Conservation (phyloP, 169 alveolate species). For the Cryptosporidium ryanae region DNA sequence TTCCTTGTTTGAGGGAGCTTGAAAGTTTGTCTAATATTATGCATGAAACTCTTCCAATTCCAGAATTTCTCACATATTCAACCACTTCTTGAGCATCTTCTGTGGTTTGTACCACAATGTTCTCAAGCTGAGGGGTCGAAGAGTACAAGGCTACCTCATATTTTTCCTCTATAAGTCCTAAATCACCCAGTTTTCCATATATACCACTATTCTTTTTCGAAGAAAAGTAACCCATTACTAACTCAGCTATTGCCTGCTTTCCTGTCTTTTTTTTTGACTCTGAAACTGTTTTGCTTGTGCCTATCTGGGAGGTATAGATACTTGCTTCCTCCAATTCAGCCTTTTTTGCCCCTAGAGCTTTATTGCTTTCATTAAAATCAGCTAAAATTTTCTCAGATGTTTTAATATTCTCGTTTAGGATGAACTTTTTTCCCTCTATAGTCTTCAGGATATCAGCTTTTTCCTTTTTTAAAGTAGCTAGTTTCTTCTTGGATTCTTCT, state of each 20-base stretch:
- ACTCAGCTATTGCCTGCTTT: conserved; percentile 26
- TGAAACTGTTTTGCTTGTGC: conserved; percentile 5
- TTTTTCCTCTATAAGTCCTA: conserved; percentile 88
- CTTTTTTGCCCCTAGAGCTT: conserved; percentile 17
- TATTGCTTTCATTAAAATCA: conserved; percentile 29
- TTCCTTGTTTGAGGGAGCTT: conserved; percentile 73
- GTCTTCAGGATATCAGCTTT: conserved; percentile 80
- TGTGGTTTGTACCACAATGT: conserved; percentile 90
- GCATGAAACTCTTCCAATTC: conserved; percentile 90
- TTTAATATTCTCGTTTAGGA: conserved; percentile 81
- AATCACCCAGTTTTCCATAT: conserved; percentile 93
- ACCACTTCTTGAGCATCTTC: conserved; percentile 89
- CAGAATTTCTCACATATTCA: conserved; percentile 86
- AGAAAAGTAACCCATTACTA: conserved; percentile 20
- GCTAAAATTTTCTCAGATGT: conserved; percentile 72
- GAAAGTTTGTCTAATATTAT: conserved; percentile 82
- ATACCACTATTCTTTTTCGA: conserved; percentile 81
- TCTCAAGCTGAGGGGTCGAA: conserved; percentile 87
- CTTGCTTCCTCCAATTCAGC: conserved; percentile 59
- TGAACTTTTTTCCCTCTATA: conserved; percentile 79
- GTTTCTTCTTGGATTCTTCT: conserved; percentile 76
- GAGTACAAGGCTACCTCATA: conserved; percentile 91
- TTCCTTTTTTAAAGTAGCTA: conserved; percentile 79
- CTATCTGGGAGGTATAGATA: not conserved
- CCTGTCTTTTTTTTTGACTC: conserved; percentile 11